phyloP scores from a whole-genome alignment of 2,329 filamentous ascomycete species.

The Trichophyton rubrum region DNA sequence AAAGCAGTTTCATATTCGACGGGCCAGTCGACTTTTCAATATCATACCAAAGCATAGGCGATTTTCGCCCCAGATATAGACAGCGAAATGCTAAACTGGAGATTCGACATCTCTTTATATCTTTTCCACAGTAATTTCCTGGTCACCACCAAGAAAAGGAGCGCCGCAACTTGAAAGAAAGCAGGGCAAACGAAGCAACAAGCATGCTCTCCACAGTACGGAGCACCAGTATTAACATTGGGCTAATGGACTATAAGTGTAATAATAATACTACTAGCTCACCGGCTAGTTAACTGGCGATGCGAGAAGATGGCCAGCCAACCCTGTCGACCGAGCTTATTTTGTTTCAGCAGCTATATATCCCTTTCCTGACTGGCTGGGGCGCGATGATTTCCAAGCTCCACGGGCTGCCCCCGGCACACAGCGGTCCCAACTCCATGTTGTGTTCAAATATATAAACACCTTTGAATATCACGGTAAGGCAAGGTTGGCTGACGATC shows the following conservation, averaged over 20 bases:
- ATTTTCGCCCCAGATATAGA: neutral
- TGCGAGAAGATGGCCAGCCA: neutral
- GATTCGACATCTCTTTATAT: neutral
- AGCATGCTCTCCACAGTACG: too few relatives aligned
- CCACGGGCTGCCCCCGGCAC: neutral
- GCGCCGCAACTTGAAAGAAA: too few relatives aligned
- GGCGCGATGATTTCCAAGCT: neutral
- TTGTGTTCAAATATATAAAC: neutral
- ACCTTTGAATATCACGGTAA: too few relatives aligned
- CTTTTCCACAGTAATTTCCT: too few relatives aligned
- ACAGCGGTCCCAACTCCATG: neutral
- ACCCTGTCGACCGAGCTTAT: neutral
- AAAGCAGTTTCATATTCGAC: neutral
- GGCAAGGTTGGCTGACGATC: neutral
- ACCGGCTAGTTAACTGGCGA: neutral
- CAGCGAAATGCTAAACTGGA: neutral
- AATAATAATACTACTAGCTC: neutral
- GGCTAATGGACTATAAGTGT: too few relatives aligned
- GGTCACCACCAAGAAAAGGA: too few relatives aligned
- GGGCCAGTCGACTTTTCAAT: neutral
- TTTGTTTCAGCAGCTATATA: neutral
- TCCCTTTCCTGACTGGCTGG: neutral
- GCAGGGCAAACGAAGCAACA: too few relatives aligned
- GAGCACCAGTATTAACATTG: too few relatives aligned
- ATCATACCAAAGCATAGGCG: neutral